Conservation (phyloP, 2,329 filamentous ascomycete species). For the Pyrenochaeta sp. region DNA sequence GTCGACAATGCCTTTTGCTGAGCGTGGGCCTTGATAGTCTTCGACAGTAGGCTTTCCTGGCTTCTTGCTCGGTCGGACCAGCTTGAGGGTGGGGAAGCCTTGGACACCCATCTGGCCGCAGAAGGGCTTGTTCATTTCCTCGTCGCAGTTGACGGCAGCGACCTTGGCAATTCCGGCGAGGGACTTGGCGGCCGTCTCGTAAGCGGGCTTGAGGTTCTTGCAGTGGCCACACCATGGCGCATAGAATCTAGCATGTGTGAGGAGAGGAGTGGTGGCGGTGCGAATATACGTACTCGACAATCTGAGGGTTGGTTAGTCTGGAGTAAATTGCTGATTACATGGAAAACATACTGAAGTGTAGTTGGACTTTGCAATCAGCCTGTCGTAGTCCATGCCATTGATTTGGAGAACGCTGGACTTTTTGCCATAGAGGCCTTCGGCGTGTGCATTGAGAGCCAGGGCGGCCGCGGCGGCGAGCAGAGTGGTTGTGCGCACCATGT, state of each 20-base stretch:
- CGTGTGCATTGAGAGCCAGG: slow-evolving; percentile 70
- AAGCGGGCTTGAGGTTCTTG: slow-evolving; percentile 92
- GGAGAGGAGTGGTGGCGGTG: slow-evolving; percentile 1
- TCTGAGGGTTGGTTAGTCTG: slow-evolving; percentile 31
- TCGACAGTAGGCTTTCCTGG: slow-evolving; percentile 80
- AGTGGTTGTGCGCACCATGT: slow-evolving; percentile 46
- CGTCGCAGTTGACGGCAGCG: slow-evolving; percentile 93
- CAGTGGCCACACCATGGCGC: slow-evolving; percentile 98
- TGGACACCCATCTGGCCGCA: slow-evolving; percentile 87
- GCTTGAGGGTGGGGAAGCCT: slow-evolving; percentile 96
- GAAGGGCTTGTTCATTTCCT: slow-evolving; percentile 87
- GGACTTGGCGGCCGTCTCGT: slow-evolving; percentile 90
- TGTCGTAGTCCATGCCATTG: slow-evolving; percentile 78
- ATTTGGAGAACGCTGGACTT: slow-evolving; percentile 87
- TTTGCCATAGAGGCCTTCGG: slow-evolving; percentile 82
- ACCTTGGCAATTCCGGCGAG: slow-evolving; percentile 94
- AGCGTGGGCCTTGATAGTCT: slow-evolving; percentile 86
- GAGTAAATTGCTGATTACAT: neutral
- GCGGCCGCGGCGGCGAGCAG: slow-evolving; percentile 64
- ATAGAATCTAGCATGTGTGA: slow-evolving; percentile 77
- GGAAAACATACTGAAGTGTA: slow-evolving; percentile 77
- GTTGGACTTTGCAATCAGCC: slow-evolving; percentile 85
- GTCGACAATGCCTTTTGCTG: slow-evolving; percentile 86
- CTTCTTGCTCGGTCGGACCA: slow-evolving; percentile 85
- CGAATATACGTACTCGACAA: slow-evolving; percentile 48